Conservation (phyloP, 192 early-diverging fungal genomes). For the Coemansia sp. region DNA sequence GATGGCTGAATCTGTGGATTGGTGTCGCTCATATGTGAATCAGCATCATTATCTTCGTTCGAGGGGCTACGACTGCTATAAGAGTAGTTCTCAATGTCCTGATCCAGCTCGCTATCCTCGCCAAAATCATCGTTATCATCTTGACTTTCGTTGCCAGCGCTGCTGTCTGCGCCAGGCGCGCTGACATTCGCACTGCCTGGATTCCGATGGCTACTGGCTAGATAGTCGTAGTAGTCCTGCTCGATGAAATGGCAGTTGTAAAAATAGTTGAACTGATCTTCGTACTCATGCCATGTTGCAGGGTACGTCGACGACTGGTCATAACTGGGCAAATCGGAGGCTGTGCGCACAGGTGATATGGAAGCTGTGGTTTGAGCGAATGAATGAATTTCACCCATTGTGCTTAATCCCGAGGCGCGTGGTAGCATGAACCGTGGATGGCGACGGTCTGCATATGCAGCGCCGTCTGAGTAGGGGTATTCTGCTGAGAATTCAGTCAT, state of each 20-base stretch:
- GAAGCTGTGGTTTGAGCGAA: slow-evolving; percentile 16
- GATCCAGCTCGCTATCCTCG: slow-evolving; percentile 10
- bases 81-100: slow-evolving; percentile 11
- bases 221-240: slow-evolving; percentile 51
- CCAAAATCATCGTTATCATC: neutral
- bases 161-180: neutral
- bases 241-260: slow-evolving; percentile 55
- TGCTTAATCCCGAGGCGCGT: slow-evolving; percentile 44
- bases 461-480: neutral
- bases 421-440: slow-evolving; percentile 48
- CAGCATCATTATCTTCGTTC: neutral
- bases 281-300: slow-evolving; percentile 50
- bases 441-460: neutral
- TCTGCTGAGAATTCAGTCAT: slow-evolving; percentile 2
- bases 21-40: slow-evolving; percentile 16
- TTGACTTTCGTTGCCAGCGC: neutral
- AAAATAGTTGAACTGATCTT: slow-evolving; percentile 54
- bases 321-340: slow-evolving; percentile 16
- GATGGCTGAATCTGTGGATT: neutral
- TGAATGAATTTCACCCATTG: slow-evolving; percentile 53
- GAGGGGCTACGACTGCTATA: neutral
- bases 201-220: slow-evolving; percentile 5
- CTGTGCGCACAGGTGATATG: slow-evolving; percentile 14
- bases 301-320: slow-evolving; percentile 31
- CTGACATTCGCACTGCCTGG: neutral